These are phyloP conservation scores for Pisolithus thermaeus DNA, from an alignment of 1,284 basidiomycete genomes.

Conservation along the genomic window DNA sequence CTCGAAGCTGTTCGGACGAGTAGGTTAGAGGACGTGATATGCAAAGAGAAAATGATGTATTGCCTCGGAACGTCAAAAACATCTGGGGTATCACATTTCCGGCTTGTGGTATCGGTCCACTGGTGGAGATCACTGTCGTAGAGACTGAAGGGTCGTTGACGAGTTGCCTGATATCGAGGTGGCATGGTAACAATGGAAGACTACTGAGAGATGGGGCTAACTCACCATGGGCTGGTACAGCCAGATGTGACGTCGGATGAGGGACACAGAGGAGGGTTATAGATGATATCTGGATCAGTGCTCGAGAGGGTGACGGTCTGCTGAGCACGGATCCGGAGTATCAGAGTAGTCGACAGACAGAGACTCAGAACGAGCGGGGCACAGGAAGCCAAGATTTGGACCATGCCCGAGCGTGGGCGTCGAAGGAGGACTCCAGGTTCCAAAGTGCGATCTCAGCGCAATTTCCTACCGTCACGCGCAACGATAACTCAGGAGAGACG, in stretches of 20 bases:
- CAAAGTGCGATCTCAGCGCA: not conserved
- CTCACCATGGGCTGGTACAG: conserved; percentile 46
- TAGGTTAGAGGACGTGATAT: not conserved
- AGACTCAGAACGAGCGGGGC: conserved; percentile 1
- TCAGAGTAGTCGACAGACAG: not conserved
- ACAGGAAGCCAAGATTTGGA: conserved; percentile 7
- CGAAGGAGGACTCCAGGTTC: not conserved
- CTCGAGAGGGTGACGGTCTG: conserved; percentile 37
- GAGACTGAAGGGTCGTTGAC: conserved; percentile 12
- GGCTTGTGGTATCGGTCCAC: conserved; percentile 30
- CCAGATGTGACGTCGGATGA: conserved; percentile 18
- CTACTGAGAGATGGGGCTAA: not conserved
- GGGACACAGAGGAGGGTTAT: conserved; percentile 45
- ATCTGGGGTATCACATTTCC: conserved; percentile 45
- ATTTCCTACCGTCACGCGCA: too few relatives aligned
- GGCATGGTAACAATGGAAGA: not conserved
- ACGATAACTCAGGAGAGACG: too few relatives aligned
- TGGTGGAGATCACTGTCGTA: conserved; percentile 31
- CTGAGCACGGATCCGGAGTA: conserved; percentile 9
- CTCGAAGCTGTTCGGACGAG: conserved; percentile 33
- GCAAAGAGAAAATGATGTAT: conserved; percentile 3
- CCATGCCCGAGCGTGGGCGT: not conserved
- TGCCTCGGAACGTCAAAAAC: conserved; percentile 49
- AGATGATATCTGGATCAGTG: conserved; percentile 39
- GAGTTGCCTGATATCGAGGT: conserved; percentile 7